A percentile compares a stretch with the other conserved stretches of the same genome.
phyloP scores from a whole-genome alignment of 2,329 filamentous ascomycete species.

The Sporothrix dimorphospora region DNA sequence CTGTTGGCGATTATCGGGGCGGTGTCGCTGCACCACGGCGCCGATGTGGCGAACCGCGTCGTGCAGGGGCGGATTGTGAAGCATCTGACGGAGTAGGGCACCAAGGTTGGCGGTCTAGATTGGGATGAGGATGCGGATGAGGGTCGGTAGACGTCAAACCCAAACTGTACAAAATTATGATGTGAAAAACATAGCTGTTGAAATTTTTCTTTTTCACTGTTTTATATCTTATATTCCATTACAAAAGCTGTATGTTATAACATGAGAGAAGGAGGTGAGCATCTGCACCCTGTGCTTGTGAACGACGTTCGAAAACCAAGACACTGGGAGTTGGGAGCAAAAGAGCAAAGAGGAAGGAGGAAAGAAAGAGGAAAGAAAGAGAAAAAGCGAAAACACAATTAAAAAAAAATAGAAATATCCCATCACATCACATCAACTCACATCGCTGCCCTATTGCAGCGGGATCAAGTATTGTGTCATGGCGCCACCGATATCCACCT shows the following conservation, averaged over 20 bases:
- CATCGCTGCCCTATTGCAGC: neutral
- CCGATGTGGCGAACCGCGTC: conserved; percentile 72
- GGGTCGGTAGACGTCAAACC: neutral
- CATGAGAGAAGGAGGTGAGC: neutral
- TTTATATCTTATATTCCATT: neutral
- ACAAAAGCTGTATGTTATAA: neutral
- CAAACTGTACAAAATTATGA: conserved; percentile 11
- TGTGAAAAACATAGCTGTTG: conserved; percentile 3
- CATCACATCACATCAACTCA: neutral
- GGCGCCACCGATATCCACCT: neutral
- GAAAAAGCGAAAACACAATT: neutral
- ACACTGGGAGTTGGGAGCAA: too few species aligned
- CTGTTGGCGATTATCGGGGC: conserved; percentile 88
- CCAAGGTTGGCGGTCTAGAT: too few species aligned
- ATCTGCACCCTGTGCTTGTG: neutral
- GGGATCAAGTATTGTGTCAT: neutral
- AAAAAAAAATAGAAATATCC: conserved; percentile 2
- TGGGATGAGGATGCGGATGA: too few species aligned
- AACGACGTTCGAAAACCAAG: neutral
- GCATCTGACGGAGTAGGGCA: conserved; percentile 38
- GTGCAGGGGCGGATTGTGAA: conserved; percentile 76
- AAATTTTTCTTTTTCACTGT: too few species aligned
- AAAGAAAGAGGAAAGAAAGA: neutral
- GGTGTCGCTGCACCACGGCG: conserved; percentile 84
- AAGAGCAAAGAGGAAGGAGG: neutral